Evolutionary conservation across 108 stramenopile genomes (phyloP).

Genomic region (Schizochytrium sp.): DNA sequence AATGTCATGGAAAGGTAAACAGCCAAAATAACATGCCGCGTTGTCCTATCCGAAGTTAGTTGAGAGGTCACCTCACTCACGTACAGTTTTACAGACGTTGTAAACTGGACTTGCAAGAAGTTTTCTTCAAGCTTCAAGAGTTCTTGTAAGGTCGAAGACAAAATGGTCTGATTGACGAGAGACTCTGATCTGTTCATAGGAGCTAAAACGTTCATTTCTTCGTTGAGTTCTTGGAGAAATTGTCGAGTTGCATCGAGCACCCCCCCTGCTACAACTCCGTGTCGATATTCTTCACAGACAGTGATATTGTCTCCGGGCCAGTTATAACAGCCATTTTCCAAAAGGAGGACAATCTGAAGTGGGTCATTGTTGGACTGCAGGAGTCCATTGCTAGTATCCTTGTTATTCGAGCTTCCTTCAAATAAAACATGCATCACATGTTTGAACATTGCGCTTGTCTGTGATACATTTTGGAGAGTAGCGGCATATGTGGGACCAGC

Average conservation of each 20-base stretch:
- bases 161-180: not conserved
- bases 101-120: not conserved
- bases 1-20: not conserved
- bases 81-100: slow-evolving; percentile 11
- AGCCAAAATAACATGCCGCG: not conserved
- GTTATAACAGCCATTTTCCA: slow-evolving; percentile 5
- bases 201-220: not conserved
- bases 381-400: not conserved
- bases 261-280: not conserved
- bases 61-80: not conserved
- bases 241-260: not conserved
- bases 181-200: not conserved
- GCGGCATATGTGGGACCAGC: not conserved
- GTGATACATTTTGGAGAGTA: not conserved
- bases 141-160: not conserved
- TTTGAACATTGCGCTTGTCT: not conserved
- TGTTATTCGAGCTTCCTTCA: not conserved
- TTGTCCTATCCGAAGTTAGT: not conserved
- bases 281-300: not conserved
- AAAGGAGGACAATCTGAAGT: not conserved
- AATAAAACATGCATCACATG: not conserved
- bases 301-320: not conserved
- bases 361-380: not conserved
- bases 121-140: slow-evolving; percentile 1
- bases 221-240: not conserved